Evolutionary conservation across 2,329 filamentous ascomycete species (phyloP), one percentile per base, ranked within the genome.

Genomic region (Coniella lustricola): DNA sequence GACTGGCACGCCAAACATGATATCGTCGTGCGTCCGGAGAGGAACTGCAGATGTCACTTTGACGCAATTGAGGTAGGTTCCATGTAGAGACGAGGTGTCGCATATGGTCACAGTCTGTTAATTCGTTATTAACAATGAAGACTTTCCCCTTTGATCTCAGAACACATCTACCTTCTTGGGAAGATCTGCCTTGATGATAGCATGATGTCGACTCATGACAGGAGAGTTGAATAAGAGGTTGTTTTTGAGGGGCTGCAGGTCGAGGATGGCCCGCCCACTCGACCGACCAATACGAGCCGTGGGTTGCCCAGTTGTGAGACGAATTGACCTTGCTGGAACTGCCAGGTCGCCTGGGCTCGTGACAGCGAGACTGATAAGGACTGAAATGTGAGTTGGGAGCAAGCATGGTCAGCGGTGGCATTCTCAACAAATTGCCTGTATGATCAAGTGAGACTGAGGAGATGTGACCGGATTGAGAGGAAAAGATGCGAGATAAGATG

Each of bases 201-300:
- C 85, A 64, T 89, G 85, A 10, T 77, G 62, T 38, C 85, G 73
- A 20, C 84, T 87, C 71, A 89, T 84, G 32, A 88, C 84, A 0
- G 84, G 79, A 49, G 79, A 84, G 55, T 87, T 77, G 50, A 87
- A 84, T 73, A 74, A 87, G 14, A 73, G 79, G 62, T 88, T 89
- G 33, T 33, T 17, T 7, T 42, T n/a, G 3, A 52, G 65, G 60
- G 56, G 70, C 61, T 55, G 55, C 8, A 66, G 58, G 3, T 40
- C 46, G 43, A 54, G 17, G 20, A 40, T 8, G 55, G 66, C 61
- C 49, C 67, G 58, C 57, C 67, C 72, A 54, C 71, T 74, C 32
- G 70, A 69, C 21, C 73, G 64, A 33, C 74, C 74, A 50, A 76
- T 67, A 12, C 59, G 48, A 17, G 67, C 49, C 3, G 51, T 53